These are phyloP conservation scores for Fraxinus greggii DNA, from an alignment of 305 asterid genomes.

Conservation along the genomic window DNA sequence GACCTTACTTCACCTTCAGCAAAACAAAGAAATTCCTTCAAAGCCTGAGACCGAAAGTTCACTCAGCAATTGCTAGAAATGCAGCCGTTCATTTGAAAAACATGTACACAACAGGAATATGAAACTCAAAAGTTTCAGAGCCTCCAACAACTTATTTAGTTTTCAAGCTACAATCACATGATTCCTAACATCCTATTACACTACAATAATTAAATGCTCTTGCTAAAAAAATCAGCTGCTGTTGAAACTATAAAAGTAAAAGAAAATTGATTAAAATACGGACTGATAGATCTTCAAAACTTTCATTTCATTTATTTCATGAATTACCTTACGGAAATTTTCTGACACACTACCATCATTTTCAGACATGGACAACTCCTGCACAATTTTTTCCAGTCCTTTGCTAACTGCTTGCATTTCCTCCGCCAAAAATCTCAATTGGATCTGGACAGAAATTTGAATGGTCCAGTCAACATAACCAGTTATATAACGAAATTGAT, in stretches of 20 bases:
- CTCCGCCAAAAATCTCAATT: conserved; percentile 84
- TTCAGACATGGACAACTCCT: conserved; percentile 84
- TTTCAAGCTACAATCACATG: not conserved
- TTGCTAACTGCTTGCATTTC: conserved; percentile 96
- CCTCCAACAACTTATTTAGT: not conserved
- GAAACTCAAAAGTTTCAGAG: not conserved
- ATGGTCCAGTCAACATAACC: conserved; percentile 6
- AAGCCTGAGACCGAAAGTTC: conserved; percentile 48
- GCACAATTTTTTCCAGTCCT: conserved; percentile 88
- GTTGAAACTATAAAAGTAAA: not conserved
- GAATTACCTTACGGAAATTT: conserved; percentile 63
- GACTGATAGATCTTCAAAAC: not conserved
- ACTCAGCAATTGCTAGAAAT: not conserved
- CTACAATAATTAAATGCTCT: not conserved
- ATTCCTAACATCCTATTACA: not conserved
- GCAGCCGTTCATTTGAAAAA: not conserved
- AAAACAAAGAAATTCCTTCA: conserved; percentile 76
- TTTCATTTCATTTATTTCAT: conserved; percentile 7
- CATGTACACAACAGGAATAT: not conserved
- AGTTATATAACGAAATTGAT: conserved; percentile 11
- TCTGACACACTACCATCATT: conserved; percentile 81
- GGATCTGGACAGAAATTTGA: conserved; percentile 51
- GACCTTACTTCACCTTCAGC: conserved; percentile 94
- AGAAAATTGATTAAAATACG: not conserved
- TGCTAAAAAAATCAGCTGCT: not conserved